These are phyloP conservation scores for Sanghuangporus weigelae DNA, from an alignment of 1,284 basidiomycete species.

Conservation along the genomic window DNA sequence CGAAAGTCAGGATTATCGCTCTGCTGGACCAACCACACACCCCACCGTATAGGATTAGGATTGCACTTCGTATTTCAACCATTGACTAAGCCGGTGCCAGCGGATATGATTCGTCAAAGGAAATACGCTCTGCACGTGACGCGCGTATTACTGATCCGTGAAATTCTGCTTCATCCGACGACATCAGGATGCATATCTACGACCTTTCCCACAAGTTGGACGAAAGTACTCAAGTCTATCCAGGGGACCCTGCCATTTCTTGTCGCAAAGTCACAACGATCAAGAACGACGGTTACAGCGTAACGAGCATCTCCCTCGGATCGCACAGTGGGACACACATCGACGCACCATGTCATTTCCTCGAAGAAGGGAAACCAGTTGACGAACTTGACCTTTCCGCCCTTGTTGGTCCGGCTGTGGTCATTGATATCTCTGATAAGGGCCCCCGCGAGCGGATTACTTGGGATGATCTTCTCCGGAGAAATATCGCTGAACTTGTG, in stretches of 20 bases:
- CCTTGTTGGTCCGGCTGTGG: constrained; percentile 46
- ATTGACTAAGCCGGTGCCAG: no score
- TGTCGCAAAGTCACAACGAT: constrained; percentile 33
- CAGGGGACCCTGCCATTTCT: constrained; percentile 47
- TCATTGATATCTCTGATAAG: constrained; percentile 37
- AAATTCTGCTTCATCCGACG: not conserved
- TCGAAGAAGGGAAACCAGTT: constrained; percentile 46
- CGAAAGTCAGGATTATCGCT: no score
- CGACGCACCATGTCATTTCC: constrained; percentile 70
- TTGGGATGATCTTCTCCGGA: constrained; percentile 43
- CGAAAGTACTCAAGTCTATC: constrained; percentile 41
- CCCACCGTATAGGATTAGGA: no score
- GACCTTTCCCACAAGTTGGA: constrained; percentile 54
- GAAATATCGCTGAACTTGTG: constrained; percentile 27
- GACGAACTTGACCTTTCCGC: constrained; percentile 47
- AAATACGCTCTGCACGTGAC: not conserved
- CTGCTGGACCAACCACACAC: no score
- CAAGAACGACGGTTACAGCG: constrained; percentile 42
- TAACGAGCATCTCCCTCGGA: constrained; percentile 45
- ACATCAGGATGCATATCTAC: constrained; percentile 26
- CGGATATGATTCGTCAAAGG: not conserved
- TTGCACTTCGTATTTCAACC: no score
- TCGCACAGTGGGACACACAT: constrained; percentile 68
- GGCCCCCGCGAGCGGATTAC: constrained; percentile 39
- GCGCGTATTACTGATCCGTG: not conserved